Percentiles rank a stretch among this genome's conserved stretches.
Conservation (phyloP, 768 basidiomycete genomes). For the Strobilomyces confusus region DNA sequence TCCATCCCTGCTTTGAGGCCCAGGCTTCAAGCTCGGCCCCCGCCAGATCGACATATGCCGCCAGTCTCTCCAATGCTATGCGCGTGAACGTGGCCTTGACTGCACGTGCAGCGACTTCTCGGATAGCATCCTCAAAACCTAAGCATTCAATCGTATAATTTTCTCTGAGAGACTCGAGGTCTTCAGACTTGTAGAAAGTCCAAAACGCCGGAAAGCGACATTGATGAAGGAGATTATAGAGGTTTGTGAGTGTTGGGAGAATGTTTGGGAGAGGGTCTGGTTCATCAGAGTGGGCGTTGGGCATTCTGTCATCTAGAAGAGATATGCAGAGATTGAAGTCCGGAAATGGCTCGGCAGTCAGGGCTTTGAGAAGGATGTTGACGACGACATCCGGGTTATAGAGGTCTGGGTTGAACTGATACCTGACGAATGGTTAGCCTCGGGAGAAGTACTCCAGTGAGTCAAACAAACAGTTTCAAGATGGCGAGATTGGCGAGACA, state of each 20-base stretch:
- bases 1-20: conserved; percentile 66
- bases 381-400: conserved; percentile 91
- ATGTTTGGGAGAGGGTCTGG: conserved; percentile 75
- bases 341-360: conserved; percentile 79
- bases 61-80: conserved; percentile 63
- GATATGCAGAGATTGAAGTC: conserved; percentile 96
- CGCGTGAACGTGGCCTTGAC: conserved; percentile 76
- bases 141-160: conserved; percentile 83
- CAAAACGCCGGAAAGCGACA: conserved; percentile 90
- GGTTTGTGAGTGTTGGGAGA: conserved; percentile 61
- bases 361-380: conserved; percentile 90
- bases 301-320: conserved; percentile 74
- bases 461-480: conserved; percentile 68
- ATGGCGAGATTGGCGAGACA: conserved; percentile 94
- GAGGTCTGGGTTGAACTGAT: conserved; percentile 93
- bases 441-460: neutral
- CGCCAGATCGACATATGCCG: conserved; percentile 67
- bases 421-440: conserved; percentile 42
- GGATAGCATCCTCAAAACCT: conserved; percentile 81
- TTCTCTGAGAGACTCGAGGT: conserved; percentile 68
- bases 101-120: conserved; percentile 72
- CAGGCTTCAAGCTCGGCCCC: conserved; percentile 58
- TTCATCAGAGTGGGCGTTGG: conserved; percentile 59
- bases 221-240: conserved; percentile 70
- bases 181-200: conserved; percentile 65